phyloP scores from a whole-genome alignment of 169 alveolate genomes.

The Amoebophrya sp. region DNA sequence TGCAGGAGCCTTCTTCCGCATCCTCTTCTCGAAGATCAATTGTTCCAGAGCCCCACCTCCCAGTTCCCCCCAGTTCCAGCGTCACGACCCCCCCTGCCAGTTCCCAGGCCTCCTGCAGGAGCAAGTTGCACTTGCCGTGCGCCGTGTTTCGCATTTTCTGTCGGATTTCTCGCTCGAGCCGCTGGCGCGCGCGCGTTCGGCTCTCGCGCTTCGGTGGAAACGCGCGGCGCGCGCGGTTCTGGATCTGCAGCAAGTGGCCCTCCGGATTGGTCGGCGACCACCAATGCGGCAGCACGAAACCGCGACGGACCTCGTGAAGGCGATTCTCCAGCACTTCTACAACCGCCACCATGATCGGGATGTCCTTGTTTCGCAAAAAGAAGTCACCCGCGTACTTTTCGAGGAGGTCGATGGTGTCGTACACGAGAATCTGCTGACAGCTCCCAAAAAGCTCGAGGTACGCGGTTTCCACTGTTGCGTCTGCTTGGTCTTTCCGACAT shows the following conservation, averaged over 20 bases:
- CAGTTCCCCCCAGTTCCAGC: neutral
- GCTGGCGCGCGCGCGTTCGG: too few relatives aligned
- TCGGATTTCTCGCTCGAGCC: too few relatives aligned
- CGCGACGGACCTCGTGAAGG: neutral
- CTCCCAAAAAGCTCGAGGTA: too few relatives aligned
- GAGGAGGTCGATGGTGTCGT: neutral
- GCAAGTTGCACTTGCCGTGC: neutral
- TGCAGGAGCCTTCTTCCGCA: too few relatives aligned
- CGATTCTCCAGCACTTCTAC: neutral
- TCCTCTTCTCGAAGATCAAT: too few relatives aligned
- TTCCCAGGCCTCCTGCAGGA: neutral
- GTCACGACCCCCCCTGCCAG: neutral
- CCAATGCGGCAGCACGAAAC: neutral
- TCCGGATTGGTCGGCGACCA: neutral
- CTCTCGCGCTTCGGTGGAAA: too few relatives aligned
- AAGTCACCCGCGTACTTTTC: neutral
- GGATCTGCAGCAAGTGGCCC: neutral
- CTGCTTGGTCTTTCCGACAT: too few relatives aligned
- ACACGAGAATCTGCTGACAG: too few relatives aligned
- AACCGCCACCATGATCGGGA: neutral
- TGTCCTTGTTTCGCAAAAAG: neutral
- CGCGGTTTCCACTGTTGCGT: too few relatives aligned
- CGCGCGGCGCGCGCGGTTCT: neutral
- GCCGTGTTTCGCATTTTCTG: neutral
- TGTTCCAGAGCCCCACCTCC: too few relatives aligned